These are phyloP conservation scores for Neurospora sp. DNA, from an alignment of 495 filamentous ascomycete genomes.

Conservation along the genomic window DNA sequence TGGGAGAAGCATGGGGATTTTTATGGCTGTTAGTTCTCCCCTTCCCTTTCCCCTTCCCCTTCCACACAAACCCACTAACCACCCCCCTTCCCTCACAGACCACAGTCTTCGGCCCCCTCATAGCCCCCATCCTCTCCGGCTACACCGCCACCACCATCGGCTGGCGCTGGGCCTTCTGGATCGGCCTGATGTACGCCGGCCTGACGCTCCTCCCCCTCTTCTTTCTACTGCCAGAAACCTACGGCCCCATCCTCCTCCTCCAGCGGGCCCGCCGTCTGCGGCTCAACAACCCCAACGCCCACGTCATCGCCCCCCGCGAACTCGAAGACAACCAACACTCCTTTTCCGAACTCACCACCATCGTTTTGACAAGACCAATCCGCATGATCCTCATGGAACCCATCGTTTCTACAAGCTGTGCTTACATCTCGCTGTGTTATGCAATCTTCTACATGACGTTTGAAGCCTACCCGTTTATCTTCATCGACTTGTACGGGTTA, in stretches of 20 bases:
- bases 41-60: neutral
- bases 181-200: slow-evolving; percentile 49
- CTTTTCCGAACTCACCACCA: slow-evolving; percentile 23
- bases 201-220: slow-evolving; percentile 33
- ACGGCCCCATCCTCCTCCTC: slow-evolving; percentile 47
- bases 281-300: slow-evolving; percentile 30
- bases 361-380: slow-evolving; percentile 29
- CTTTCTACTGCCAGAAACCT: slow-evolving; percentile 54
- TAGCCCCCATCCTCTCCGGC: slow-evolving; percentile 60
- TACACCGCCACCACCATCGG: slow-evolving; percentile 44
- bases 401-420: slow-evolving; percentile 48
- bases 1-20: slow-evolving; percentile 60
- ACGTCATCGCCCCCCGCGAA: slow-evolving; percentile 25
- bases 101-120: slow-evolving; percentile 54
- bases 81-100: slow-evolving; percentile 27
- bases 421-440: slow-evolving; percentile 61
- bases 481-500: slow-evolving; percentile 37
- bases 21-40: slow-evolving; percentile 49
- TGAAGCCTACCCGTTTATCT: slow-evolving; percentile 57
- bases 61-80: neutral
- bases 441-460: slow-evolving; percentile 71
- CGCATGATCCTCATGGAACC: slow-evolving; percentile 34
- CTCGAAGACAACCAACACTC: slow-evolving; percentile 18
- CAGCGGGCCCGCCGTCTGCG: slow-evolving; percentile 43
- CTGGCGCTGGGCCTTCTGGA: slow-evolving; percentile 60